Conservation (phyloP, 495 filamentous ascomycete species). For the Hypoxylon intermedium region DNA sequence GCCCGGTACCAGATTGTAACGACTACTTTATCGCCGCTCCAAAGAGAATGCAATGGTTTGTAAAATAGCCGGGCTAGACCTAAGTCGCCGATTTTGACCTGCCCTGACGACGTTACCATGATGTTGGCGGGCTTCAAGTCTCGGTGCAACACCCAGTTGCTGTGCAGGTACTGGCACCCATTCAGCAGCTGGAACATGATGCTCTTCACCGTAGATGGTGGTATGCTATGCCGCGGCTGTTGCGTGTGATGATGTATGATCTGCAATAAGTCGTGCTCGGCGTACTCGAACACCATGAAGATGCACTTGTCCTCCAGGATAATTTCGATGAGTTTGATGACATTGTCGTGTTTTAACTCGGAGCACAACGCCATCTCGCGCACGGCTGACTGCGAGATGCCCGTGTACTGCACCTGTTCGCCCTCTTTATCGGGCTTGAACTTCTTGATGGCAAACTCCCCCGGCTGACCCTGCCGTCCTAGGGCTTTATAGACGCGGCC, state of each 20-base stretch:
- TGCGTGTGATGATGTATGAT: conserved; percentile 98
- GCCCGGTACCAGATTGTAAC: conserved; percentile 99
- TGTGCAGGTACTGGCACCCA: conserved; percentile 91
- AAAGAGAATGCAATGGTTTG: conserved; percentile 89
- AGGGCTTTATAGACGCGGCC: conserved; percentile 96
- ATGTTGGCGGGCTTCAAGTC: conserved; percentile 99
- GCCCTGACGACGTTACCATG: conserved; percentile 89
- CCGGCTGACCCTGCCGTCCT: conserved; percentile 71
- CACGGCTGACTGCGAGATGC: conserved; percentile 95
- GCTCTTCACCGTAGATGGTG: conserved; percentile 83
- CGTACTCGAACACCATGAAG: conserved; percentile 99
- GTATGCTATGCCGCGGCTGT: conserved; percentile 83
- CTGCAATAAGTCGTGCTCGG: conserved; percentile 94
- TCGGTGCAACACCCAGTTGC: conserved; percentile 96
- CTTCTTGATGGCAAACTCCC: conserved; percentile 98
- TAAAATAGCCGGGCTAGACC: conserved; percentile 92
- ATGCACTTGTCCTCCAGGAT: conserved; percentile 99
- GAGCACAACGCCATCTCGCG: conserved; percentile 99
- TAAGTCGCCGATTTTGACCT: conserved; percentile 92
- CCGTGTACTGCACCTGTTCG: conserved; percentile 91
- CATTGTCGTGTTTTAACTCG: conserved; percentile 86
- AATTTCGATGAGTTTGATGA: conserved; percentile 92
- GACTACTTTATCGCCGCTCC: conserved; percentile 95
- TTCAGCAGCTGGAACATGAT: conserved; percentile 95
- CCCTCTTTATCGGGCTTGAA: conserved; percentile 99